Evolutionary conservation across 148 eudicot genomes (phyloP).

Genomic region (Vaccinium macrocarpon): DNA sequence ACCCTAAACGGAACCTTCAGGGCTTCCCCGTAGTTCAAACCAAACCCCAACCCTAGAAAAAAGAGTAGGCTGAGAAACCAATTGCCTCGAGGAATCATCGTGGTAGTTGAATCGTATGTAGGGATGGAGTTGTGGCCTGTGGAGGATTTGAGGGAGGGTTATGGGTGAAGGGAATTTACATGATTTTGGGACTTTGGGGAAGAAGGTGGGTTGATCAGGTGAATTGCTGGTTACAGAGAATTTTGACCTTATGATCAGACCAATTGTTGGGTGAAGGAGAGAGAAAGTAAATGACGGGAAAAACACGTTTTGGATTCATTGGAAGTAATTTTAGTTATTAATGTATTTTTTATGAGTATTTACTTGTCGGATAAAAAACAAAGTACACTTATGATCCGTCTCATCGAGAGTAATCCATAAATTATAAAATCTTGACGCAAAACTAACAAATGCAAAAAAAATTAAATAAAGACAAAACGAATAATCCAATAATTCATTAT

Average conservation of each 20-base stretch:
- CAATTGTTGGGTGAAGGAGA: neutral
- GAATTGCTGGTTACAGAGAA: no score
- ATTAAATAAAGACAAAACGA: no score
- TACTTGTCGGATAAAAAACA: no score
- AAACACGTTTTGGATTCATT: no score
- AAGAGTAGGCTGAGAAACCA: conserved; percentile 14
- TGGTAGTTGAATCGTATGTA: neutral
- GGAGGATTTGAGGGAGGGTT: neutral
- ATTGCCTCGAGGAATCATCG: neutral
- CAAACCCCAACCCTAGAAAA: conserved; percentile 48
- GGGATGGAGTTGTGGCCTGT: neutral
- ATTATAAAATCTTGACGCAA: no score
- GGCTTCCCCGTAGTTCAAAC: conserved; percentile 43
- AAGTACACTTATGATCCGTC: no score
- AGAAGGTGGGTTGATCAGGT: neutral
- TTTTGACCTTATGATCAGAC: neutral
- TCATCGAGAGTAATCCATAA: no score
- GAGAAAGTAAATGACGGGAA: neutral
- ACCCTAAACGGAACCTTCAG: conserved; percentile 69
- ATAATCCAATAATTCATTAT: no score
- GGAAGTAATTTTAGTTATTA: no score
- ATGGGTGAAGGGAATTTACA: neutral
- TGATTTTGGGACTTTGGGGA: neutral
- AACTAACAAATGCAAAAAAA: no score
- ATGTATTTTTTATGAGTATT: no score